Evolutionary conservation across 805 yeast genomes (phyloP), one percentile per base, ranked within the genome.

Genomic region (Candida dendrica): DNA sequence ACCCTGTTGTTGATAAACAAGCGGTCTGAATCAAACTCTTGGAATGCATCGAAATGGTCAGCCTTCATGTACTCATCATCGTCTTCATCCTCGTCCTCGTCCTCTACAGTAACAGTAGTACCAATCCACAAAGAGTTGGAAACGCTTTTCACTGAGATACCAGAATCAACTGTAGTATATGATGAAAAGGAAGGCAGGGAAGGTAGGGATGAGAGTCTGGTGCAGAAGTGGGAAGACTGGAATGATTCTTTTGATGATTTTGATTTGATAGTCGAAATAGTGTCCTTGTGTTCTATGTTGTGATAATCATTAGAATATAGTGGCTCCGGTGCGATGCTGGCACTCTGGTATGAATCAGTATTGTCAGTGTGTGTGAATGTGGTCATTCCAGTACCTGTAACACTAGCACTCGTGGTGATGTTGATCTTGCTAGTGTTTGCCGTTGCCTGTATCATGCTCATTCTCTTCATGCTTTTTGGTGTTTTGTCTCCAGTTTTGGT

Each of bases 101-200:
- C 37, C n/a, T 17, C 6, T 27, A 39, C 42, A 2, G 36, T 33
- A 6, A 49, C 39, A 6, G 45, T 39, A 5, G 53, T 36, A 4
- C 56, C 58, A 29, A 55, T 50, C 59, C 59, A 55, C 7, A 55
- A 15, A 0, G 58, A 47, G 30, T 48, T 44, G 2, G 54, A 50
- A 0, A 55, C 47, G 8, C 38, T 38, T 41, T 43, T n/a, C 2
- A 53, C 45, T 10, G 49, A 53, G 4, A 39, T 17, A 37, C 45
- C 46, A 0, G 59, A 53, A 5, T 43, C 50, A 1, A 44, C 24
- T 0, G 47, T 42, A 4, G 38, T 43, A 13, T 43, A 8, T 0
- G 55, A 46, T 8, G 42, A 7, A 8, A 52, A 40, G 1, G 58
- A 49, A 3, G 50, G 50, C 2, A 47, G 32, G 2, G 49, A 38